phyloP scores from a whole-genome alignment of 352 stramenopile genomes.

The Phytophthora hybrid region DNA sequence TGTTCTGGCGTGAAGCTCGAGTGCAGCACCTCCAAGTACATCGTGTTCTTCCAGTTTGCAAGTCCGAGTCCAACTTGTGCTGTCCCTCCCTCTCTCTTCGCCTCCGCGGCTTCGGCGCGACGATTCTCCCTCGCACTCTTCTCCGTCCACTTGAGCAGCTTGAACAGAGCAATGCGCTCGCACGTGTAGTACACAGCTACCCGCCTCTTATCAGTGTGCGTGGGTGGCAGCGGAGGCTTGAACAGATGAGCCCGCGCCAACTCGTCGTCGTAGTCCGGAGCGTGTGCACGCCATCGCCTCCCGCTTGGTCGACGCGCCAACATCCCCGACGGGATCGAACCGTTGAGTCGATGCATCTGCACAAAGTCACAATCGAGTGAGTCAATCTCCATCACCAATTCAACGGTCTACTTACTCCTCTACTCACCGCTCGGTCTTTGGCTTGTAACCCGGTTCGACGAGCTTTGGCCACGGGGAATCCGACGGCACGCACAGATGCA shows the following conservation, averaged over 20 bases:
- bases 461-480: slow-evolving; percentile 25
- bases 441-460: slow-evolving; percentile 30
- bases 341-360: slow-evolving; percentile 34
- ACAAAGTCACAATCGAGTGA: slow-evolving; percentile 4
- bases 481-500: slow-evolving; percentile 28
- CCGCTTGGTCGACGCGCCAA: slow-evolving; percentile 37
- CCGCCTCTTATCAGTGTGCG: slow-evolving; percentile 50
- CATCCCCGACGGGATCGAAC: slow-evolving; percentile 15
- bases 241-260: slow-evolving; percentile 43
- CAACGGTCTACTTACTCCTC: not conserved
- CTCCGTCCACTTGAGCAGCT: slow-evolving; percentile 77
- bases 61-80: slow-evolving; percentile 7
- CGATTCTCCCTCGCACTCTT: slow-evolving; percentile 31
- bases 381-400: slow-evolving; percentile 20
- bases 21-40: slow-evolving; percentile 82
- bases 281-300: slow-evolving; percentile 39
- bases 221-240: slow-evolving; percentile 43
- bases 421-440: slow-evolving; percentile 31
- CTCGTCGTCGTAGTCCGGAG: slow-evolving; percentile 53
- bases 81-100: slow-evolving; percentile 1
- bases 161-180: slow-evolving; percentile 76
- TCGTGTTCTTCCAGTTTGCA: slow-evolving; percentile 63
- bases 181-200: slow-evolving; percentile 77
- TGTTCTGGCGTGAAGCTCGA: slow-evolving; percentile 38
- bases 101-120: slow-evolving; percentile 17